phyloP scores from a whole-genome alignment of 208 protist genomes.

The Trypanosoma boissoni region DNA sequence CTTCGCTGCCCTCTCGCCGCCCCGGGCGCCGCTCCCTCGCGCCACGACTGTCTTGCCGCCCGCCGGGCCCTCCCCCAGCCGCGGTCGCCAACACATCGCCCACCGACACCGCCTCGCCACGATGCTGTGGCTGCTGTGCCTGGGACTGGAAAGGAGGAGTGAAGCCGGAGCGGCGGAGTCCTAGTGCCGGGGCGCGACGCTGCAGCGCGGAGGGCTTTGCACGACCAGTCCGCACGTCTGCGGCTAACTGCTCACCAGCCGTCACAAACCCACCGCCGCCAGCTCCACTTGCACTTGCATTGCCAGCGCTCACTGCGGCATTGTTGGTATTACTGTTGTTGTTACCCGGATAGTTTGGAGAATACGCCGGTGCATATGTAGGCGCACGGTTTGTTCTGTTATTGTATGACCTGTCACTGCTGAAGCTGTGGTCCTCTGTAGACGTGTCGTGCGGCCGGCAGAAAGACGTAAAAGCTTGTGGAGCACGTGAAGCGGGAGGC shows the following conservation, averaged over 20 bases:
- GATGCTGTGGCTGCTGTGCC: constrained; percentile 14
- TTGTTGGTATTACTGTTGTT: background rate
- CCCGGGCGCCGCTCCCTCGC: background rate
- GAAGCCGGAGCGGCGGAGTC: constrained; percentile 58
- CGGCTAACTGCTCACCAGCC: constrained; percentile 49
- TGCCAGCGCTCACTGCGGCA: background rate
- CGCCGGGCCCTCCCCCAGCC: background rate
- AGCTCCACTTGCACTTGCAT: background rate
- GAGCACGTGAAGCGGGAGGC: too few species aligned
- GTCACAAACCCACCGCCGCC: constrained; percentile 49
- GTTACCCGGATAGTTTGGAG: too few species aligned
- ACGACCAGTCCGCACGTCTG: constrained; percentile 41
- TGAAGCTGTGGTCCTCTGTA: too few species aligned
- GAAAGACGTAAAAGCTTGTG: too few species aligned
- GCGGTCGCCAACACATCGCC: background rate
- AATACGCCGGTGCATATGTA: too few species aligned
- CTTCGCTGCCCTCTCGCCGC: constrained; percentile 19
- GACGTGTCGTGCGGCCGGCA: too few species aligned
- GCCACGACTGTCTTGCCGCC: background rate
- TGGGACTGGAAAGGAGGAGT: constrained; percentile 52
- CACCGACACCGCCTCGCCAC: background rate
- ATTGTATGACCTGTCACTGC: too few species aligned
- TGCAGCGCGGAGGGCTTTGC: constrained; percentile 36
- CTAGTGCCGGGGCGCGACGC: constrained; percentile 49
- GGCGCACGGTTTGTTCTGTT: too few species aligned